A percentile compares a stretch with the other conserved stretches of the same genome.
Conservation (phyloP, 108 stramenopile species). For the Cylindrotheca fusiformis region DNA sequence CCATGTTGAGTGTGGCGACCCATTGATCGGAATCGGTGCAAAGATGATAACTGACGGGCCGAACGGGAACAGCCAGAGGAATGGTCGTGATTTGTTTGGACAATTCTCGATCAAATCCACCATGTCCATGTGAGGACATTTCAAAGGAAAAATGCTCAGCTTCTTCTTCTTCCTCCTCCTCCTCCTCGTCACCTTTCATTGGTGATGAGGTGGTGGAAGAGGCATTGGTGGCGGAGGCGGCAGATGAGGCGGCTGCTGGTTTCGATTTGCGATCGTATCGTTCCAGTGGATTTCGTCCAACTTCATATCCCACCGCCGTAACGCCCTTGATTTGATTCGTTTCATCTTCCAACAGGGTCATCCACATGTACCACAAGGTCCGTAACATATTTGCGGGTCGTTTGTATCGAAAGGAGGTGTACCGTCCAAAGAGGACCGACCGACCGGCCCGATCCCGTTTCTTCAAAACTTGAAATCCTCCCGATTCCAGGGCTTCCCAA, state of each 20-base stretch:
- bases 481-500: slow-evolving; percentile 22
- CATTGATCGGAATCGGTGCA: slow-evolving; percentile 32
- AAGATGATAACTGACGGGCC: slow-evolving; percentile 27
- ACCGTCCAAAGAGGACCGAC: slow-evolving; percentile 26
- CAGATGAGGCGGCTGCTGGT: too few relatives aligned
- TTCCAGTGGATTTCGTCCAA: slow-evolving; percentile 14
- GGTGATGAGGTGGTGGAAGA: too few relatives aligned
- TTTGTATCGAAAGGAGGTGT: slow-evolving; percentile 16
- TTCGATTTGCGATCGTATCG: slow-evolving; percentile 9
- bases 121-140: slow-evolving; percentile 1
- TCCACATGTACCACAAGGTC: slow-evolving; percentile 33
- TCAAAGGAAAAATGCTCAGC: background rate
- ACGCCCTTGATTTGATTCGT: slow-evolving; percentile 28
- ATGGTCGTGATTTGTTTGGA: slow-evolving; percentile 18
- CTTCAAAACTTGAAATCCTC: slow-evolving; percentile 27
- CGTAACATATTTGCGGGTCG: slow-evolving; percentile 23
- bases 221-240: too few relatives aligned
- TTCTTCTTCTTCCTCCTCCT: slow-evolving; percentile 9
- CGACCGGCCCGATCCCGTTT: slow-evolving; percentile 28
- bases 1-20: slow-evolving; percentile 26
- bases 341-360: slow-evolving; percentile 24
- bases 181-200: too few relatives aligned
- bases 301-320: slow-evolving; percentile 21
- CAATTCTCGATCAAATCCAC: slow-evolving; percentile 26
- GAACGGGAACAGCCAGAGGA: slow-evolving; percentile 21